Evolutionary conservation across 2,329 filamentous ascomycete species (phyloP).

Genomic region (Paramyrothecium sp.): DNA sequence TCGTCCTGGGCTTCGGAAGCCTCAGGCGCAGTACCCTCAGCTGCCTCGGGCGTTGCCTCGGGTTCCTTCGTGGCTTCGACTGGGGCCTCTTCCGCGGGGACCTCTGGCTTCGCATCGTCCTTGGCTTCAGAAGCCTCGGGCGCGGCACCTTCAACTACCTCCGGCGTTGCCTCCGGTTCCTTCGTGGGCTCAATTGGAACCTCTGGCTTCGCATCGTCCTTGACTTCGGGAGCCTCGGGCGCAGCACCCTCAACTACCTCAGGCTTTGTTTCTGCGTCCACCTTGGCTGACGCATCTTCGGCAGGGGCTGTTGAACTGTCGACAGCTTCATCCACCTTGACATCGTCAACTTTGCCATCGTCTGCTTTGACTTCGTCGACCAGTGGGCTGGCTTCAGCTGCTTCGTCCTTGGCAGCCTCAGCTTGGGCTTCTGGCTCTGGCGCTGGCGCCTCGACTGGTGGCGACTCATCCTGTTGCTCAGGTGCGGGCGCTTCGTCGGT

Average conservation of each 20-base stretch:
- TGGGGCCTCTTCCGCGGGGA: neutral
- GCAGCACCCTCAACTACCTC: conserved; percentile 2
- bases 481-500: neutral
- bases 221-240: conserved; percentile 2
- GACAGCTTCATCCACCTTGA: neutral
- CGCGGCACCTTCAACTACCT: conserved; percentile 1
- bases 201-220: neutral
- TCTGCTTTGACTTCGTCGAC: neutral
- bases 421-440: neutral
- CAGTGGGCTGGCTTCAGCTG: neutral
- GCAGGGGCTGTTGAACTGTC: neutral
- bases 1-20: conserved; percentile 1
- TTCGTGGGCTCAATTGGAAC: neutral
- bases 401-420: neutral
- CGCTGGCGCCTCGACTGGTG: neutral
- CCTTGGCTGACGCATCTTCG: neutral
- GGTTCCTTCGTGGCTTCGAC: neutral
- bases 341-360: neutral
- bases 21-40: conserved; percentile 2
- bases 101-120: neutral
- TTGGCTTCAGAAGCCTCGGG: conserved; percentile 3
- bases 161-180: neutral
- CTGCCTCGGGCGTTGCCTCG: neutral
- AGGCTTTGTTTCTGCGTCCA: neutral
- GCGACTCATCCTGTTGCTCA: neutral